Conservation (phyloP, 441 rosid species). For the Pelargonium citronellum region DNA sequence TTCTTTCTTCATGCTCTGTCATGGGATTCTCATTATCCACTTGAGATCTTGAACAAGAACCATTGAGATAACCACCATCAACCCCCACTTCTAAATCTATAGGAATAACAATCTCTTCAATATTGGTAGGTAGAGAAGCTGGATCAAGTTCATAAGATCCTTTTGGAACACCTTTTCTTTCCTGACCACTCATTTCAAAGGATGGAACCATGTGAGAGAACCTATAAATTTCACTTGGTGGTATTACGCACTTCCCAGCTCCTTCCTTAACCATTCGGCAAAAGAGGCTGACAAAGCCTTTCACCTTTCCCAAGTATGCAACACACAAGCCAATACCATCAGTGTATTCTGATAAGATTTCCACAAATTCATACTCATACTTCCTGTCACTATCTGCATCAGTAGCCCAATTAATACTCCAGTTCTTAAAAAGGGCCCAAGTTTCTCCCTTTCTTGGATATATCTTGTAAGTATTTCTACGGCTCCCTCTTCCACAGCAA, state of each 20-base stretch:
- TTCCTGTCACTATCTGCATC: constrained; percentile 29
- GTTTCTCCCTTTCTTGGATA: constrained; percentile 67
- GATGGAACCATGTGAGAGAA: constrained; percentile 64
- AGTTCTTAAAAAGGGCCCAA: constrained; percentile 75
- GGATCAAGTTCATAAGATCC: constrained; percentile 68
- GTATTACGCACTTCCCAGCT: constrained; percentile 27
- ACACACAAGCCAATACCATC: constrained; percentile 36
- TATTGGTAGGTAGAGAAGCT: constrained; percentile 42
- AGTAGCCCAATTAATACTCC: constrained; percentile 52
- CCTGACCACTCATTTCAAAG: constrained; percentile 45
- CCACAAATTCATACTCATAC: constrained; percentile 67
- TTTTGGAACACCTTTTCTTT: constrained; percentile 45
- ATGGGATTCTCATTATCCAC: background rate
- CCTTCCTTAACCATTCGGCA: constrained; percentile 29
- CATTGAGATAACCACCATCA: constrained; percentile 18
- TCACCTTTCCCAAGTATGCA: constrained; percentile 59
- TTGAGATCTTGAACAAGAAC: constrained; percentile 21
- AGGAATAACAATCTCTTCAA: constrained; percentile 37
- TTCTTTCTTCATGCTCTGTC: background rate
- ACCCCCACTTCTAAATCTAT: constrained; percentile 22
- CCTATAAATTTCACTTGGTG: constrained; percentile 38
- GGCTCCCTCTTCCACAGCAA: constrained; percentile 23
- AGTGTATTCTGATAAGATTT: constrained; percentile 47
- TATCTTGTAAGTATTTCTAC: constrained; percentile 30
- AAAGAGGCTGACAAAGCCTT: constrained; percentile 60